phyloP scores from a whole-genome alignment of 192 early-diverging fungal genomes.

The Entomortierella chlamydospora region DNA sequence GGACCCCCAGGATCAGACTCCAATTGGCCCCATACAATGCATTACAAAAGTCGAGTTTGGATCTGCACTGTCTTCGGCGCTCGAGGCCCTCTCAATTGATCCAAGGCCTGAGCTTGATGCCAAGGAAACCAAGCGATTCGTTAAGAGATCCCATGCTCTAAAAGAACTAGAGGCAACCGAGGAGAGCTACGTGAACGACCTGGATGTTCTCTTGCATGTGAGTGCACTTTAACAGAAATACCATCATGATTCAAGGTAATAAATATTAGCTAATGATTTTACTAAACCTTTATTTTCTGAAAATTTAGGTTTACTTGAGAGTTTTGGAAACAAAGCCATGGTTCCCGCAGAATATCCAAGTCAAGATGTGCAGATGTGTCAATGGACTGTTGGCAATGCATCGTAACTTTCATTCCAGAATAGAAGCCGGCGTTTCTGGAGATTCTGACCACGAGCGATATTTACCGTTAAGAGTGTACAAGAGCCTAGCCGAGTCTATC shows the following conservation, averaged over 20 bases:
- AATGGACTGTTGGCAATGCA: slow-evolving; percentile 17
- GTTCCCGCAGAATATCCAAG: slow-evolving; percentile 20
- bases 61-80: background rate
- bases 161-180: slow-evolving; percentile 62
- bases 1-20: background rate
- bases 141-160: slow-evolving; percentile 56
- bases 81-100: slow-evolving; percentile 14
- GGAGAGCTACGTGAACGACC: slow-evolving; percentile 60
- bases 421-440: background rate
- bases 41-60: background rate
- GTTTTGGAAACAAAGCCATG: slow-evolving; percentile 27
- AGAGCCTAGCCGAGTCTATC: slow-evolving; percentile 14
- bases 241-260: background rate
- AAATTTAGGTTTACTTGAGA: slow-evolving; percentile 23
- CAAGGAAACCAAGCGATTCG: slow-evolving; percentile 33
- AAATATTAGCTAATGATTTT: background rate
- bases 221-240: background rate
- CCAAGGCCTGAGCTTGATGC: slow-evolving; percentile 16
- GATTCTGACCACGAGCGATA: slow-evolving; percentile 2
- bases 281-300: background rate
- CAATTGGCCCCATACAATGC: too few species aligned
- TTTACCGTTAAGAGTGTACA: slow-evolving; percentile 14
- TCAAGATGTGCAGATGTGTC: slow-evolving; percentile 12
- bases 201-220: slow-evolving; percentile 59
- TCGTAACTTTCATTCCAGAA: slow-evolving; percentile 5